Base-by-base conservation (phyloP, 2,329 filamentous ascomycete species). In the Chaetomiaceae sp. region DNA sequence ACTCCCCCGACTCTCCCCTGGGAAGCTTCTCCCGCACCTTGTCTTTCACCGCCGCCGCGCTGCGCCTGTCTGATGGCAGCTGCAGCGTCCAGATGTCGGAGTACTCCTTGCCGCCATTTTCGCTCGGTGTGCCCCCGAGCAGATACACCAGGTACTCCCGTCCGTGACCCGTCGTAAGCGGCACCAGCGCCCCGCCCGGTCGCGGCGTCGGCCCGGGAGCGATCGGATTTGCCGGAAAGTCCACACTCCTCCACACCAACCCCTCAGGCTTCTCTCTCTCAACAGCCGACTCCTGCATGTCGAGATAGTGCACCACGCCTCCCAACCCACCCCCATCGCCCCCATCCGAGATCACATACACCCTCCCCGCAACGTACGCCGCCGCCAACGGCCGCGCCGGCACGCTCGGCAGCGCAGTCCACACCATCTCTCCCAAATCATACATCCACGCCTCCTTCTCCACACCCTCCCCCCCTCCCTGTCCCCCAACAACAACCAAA, bases 51-150 rank as follows among this genome's bases (percentile, higher is more conserved):
- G 66, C 66, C 7, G 75, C 74, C 0, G 70, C 68, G 11, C 65
- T 72, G 27, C 67, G 63, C 2, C 64, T 64, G 24, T 70, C 67
- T 0, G 73, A 65, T 3, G 71, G 68, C 3, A 79, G 61, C 56
- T 78, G 75, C 47, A 77, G 66, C 1, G 72, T 66, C 74, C 74
- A 78, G 3, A 78, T 65, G 49, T 77, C 75, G 35, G 63, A 65
- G 38, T 51, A 58, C 7, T 46, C 24, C 15, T 36, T 30, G 3
- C 8, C 34, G 1, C 6, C 34, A 1, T n/a, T 41, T 6, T 41
- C 49, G 4, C 10, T 35, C 1, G 49, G 39, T 4, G 36, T 47
- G 32, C 66, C 63, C 6, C 75, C 75, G 12, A 75, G 70, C 45
- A 78, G 60, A 33, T 74, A 71, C 2, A 77, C 59, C 1, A 79